These are phyloP conservation scores for Trichoderma koningiopsis DNA, from an alignment of 2,329 filamentous ascomycete genomes.

Conservation along the genomic window DNA sequence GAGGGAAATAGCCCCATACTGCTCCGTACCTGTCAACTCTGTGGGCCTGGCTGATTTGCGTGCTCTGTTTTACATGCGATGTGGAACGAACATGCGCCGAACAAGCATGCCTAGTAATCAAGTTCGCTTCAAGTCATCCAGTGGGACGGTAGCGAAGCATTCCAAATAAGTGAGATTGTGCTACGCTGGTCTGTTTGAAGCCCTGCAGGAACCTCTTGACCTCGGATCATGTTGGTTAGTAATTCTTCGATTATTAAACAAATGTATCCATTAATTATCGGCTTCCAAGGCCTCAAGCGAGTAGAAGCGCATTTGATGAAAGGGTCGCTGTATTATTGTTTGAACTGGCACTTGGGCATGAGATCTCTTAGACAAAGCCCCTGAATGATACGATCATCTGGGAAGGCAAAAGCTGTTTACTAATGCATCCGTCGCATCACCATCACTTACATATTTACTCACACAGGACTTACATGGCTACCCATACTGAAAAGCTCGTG, in stretches of 20 bases:
- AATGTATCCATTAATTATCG: background rate
- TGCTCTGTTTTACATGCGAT: background rate
- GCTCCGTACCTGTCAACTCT: background rate
- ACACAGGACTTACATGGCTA: too few relatives aligned
- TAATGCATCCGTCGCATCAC: background rate
- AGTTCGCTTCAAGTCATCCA: background rate
- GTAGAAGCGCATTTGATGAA: background rate
- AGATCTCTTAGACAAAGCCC: background rate
- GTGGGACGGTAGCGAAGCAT: background rate
- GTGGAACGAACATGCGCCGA: background rate
- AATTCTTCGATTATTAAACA: background rate
- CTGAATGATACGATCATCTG: conserved; percentile 3
- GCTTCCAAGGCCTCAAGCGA: background rate
- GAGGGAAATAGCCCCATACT: background rate
- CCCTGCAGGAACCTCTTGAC: background rate
- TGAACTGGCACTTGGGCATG: background rate
- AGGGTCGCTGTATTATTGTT: background rate
- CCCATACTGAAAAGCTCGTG: background rate
- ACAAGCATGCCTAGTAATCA: background rate
- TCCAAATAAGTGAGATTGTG: background rate
- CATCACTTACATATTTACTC: too few relatives aligned
- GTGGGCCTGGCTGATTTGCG: background rate
- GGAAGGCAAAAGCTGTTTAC: background rate
- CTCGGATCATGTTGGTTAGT: background rate
- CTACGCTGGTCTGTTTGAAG: background rate